phyloP scores from a whole-genome alignment of 2,329 filamentous ascomycete species.

The Apiospora malaysiana region DNA sequence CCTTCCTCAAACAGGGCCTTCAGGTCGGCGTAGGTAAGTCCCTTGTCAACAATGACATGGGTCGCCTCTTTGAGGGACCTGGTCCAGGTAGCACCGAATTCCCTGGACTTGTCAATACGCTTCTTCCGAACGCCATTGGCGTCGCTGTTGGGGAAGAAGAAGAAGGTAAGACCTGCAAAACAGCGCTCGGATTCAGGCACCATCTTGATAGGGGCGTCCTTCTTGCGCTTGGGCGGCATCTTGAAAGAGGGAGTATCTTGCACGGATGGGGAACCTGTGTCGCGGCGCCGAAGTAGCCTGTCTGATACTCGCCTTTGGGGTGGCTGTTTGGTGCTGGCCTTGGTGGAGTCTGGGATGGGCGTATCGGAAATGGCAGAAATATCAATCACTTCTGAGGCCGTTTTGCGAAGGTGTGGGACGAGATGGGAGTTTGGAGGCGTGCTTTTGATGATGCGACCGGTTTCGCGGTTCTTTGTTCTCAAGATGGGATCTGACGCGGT shows the following conservation, averaged over 20 bases:
- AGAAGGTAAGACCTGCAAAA: slow-evolving; percentile 68
- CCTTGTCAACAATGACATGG: slow-evolving; percentile 80
- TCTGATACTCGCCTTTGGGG: slow-evolving; percentile 40
- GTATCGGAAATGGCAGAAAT: slow-evolving; percentile 32
- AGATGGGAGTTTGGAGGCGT: slow-evolving; percentile 20
- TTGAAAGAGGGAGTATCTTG: slow-evolving; percentile 30
- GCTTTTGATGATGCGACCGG: slow-evolving; percentile 22
- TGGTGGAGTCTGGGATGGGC: slow-evolving; percentile 35
- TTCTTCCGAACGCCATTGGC: slow-evolving; percentile 68
- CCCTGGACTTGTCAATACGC: slow-evolving; percentile 76
- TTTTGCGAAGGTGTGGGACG: background rate
- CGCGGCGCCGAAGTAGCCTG: slow-evolving; percentile 32
- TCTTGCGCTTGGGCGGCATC: slow-evolving; percentile 55
- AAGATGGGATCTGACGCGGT: slow-evolving; percentile 25
- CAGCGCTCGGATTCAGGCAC: slow-evolving; percentile 61
- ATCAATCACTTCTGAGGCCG: background rate
- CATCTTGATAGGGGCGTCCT: slow-evolving; percentile 46
- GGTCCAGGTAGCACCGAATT: slow-evolving; percentile 78
- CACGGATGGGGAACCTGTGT: slow-evolving; percentile 21
- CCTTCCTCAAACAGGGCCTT: slow-evolving; percentile 58
- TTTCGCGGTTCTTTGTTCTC: slow-evolving; percentile 21
- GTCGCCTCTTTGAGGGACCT: slow-evolving; percentile 66
- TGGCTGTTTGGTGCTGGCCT: slow-evolving; percentile 25
- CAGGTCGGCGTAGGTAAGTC: slow-evolving; percentile 68
- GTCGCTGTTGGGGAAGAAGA: slow-evolving; percentile 84